Conservation (phyloP, 2,329 filamentous ascomycete species). For the Aspergillus piperis region DNA sequence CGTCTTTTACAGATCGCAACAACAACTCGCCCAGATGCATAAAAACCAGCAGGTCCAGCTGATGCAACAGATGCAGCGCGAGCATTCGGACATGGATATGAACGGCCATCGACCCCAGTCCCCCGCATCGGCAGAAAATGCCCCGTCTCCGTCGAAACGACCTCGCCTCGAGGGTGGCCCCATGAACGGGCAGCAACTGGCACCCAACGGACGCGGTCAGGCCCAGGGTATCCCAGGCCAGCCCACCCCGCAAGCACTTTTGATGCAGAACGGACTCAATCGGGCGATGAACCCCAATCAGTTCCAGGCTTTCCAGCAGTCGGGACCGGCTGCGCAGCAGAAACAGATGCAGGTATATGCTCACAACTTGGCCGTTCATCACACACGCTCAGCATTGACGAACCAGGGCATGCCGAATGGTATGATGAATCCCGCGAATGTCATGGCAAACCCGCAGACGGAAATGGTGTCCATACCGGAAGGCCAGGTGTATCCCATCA, state of each 20-base stretch:
- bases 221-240: slow-evolving; percentile 71
- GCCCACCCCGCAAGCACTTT: slow-evolving; percentile 56
- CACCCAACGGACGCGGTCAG: slow-evolving; percentile 70
- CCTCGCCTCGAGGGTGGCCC: slow-evolving; percentile 74
- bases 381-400: slow-evolving; percentile 73
- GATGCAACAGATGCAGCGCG: slow-evolving; percentile 83
- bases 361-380: slow-evolving; percentile 79
- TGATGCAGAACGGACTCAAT: slow-evolving; percentile 70
- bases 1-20: slow-evolving; percentile 53
- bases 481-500: slow-evolving; percentile 49
- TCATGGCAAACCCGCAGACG: slow-evolving; percentile 68
- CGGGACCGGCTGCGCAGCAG: slow-evolving; percentile 63
- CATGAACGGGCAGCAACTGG: slow-evolving; percentile 77
- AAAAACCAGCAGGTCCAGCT: slow-evolving; percentile 58
- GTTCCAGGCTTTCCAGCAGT: slow-evolving; percentile 66
- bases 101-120: slow-evolving; percentile 79
- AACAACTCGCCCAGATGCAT: slow-evolving; percentile 70
- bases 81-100: slow-evolving; percentile 83
- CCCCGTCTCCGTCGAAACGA: slow-evolving; percentile 88
- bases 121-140: slow-evolving; percentile 80
- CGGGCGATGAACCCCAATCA: slow-evolving; percentile 72
- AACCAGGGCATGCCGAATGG: slow-evolving; percentile 77
- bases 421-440: slow-evolving; percentile 60
- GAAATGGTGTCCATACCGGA: slow-evolving; percentile 81
- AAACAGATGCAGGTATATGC: slow-evolving; percentile 89